Evolutionary conservation across 2,329 filamentous ascomycete species (phyloP).

Genomic region (Alternaria ventricosa): DNA sequence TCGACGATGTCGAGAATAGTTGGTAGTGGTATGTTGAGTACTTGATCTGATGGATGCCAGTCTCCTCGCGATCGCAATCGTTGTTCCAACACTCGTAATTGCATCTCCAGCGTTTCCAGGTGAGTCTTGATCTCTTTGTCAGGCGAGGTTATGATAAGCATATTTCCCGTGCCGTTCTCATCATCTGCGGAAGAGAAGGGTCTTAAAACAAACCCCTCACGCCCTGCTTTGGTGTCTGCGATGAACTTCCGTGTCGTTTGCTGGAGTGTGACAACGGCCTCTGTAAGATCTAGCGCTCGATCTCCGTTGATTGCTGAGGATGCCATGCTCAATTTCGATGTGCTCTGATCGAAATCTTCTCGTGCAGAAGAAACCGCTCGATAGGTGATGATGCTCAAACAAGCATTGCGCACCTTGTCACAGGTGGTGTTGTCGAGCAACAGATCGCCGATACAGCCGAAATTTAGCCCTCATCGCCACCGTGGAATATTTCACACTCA

Average conservation of each 20-base stretch:
- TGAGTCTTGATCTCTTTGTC: neutral
- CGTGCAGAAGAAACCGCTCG: neutral
- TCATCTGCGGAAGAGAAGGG: neutral
- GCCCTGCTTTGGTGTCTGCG: neutral
- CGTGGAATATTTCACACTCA: neutral
- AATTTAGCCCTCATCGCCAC: neutral
- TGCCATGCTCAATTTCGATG: neutral
- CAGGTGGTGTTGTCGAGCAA: neutral
- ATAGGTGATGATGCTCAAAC: neutral
- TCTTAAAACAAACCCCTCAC: neutral
- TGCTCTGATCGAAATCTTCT: neutral
- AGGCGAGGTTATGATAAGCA: neutral
- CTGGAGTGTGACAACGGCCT: neutral
- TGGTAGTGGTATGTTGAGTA: neutral
- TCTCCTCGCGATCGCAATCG: slow-evolving; percentile 3
- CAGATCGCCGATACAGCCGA: neutral
- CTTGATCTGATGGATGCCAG: slow-evolving; percentile 11
- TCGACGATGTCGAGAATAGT: slow-evolving; percentile 19
- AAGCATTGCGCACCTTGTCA: neutral
- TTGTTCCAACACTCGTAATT: neutral
- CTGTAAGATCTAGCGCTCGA: neutral
- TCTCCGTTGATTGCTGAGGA: neutral
- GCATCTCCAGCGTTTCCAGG: slow-evolving; percentile 6
- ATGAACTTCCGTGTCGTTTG: neutral
- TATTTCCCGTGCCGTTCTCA: neutral